phyloP scores from a whole-genome alignment of 169 alveolate genomes.

The Eimeria brunetti region DNA sequence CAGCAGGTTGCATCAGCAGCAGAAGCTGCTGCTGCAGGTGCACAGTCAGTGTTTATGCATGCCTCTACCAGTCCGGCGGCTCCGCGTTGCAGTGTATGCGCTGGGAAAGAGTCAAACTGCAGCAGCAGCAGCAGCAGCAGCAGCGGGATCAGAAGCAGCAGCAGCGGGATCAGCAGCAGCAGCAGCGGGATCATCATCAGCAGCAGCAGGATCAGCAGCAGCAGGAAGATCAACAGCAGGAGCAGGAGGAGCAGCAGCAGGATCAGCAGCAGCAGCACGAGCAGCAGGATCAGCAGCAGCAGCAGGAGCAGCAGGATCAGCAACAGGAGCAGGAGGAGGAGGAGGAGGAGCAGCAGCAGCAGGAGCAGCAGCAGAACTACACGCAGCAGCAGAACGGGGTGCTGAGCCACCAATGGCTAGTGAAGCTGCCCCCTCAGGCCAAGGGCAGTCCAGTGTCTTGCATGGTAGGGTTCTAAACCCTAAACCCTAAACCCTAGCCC shows the following conservation, averaged over 20 bases:
- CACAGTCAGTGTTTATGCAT: background rate
- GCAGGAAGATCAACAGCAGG: no score
- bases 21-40: no score
- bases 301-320: no score
- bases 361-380: background rate
- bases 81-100: background rate
- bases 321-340: background rate
- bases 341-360: background rate
- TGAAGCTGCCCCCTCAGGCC: background rate
- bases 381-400: no score
- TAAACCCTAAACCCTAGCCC: background rate
- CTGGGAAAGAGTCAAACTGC: background rate
- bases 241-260: no score
- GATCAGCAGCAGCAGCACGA: no score
- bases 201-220: no score
- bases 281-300: no score
- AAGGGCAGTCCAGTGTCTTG: background rate
- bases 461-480: constrained; percentile 7
- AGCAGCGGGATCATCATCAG: no score
- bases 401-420: background rate
- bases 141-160: no score
- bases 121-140: no score
- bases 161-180: no score
- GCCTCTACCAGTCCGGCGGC: background rate
- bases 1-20: background rate